Conservation (phyloP, 75 land plant species). For the Cunninghamia lanceolata region DNA sequence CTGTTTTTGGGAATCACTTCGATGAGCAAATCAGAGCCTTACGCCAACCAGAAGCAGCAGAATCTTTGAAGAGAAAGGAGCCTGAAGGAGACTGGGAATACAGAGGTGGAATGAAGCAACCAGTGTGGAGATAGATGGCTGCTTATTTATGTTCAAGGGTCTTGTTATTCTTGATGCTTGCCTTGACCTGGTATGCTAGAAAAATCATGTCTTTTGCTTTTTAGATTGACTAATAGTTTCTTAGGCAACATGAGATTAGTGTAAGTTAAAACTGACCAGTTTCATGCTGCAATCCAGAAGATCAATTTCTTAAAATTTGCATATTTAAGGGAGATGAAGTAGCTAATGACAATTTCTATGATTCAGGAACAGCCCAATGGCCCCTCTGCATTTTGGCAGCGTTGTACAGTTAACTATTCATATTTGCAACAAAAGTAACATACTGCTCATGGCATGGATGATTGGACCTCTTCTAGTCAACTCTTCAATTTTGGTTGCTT, state of each 20-base stretch:
- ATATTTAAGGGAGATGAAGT: background rate
- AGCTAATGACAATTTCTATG: background rate
- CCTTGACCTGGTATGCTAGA: constrained; percentile 4
- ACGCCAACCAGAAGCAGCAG: background rate
- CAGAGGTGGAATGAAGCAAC: constrained; percentile 16
- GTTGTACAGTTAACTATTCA: constrained; percentile 6
- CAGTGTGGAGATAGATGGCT: constrained; percentile 4
- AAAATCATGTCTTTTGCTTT: background rate
- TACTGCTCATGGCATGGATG: background rate
- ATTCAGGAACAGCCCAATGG: constrained; percentile 3
- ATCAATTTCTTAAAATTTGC: background rate
- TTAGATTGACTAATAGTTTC: background rate
- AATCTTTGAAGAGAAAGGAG: constrained; percentile 19
- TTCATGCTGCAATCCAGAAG: background rate
- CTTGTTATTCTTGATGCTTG: background rate
- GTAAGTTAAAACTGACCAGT: background rate
- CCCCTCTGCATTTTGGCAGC: background rate
- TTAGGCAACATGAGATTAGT: background rate
- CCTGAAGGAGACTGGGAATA: constrained; percentile 22
- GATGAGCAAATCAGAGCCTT: background rate
- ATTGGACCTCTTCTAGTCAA: background rate
- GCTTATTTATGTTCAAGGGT: background rate
- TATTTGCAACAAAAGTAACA: background rate
- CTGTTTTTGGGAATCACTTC: constrained; percentile 8
- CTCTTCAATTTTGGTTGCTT: constrained; percentile 14